These are phyloP conservation scores for Eucalyptus globulus DNA, from an alignment of 345 rosid genomes.

Conservation along the genomic window DNA sequence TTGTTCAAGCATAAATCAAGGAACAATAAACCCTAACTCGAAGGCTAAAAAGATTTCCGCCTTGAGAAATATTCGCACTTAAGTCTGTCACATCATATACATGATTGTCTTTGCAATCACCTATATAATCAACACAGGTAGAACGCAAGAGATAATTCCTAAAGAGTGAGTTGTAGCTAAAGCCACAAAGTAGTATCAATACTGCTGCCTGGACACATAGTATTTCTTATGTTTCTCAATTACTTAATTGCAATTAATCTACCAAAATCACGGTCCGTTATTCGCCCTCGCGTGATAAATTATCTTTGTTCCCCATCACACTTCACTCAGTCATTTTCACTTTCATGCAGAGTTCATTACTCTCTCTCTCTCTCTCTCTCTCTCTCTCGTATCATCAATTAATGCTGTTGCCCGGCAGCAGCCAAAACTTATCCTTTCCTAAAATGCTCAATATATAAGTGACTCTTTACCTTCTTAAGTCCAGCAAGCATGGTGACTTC, in stretches of 20 bases:
- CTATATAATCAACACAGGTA: not conserved
- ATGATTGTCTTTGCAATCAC: not conserved
- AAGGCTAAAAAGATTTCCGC: not conserved
- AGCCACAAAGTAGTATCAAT: too few relatives aligned
- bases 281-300: too few relatives aligned
- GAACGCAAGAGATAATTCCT: not conserved
- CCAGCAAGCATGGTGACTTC: constrained; percentile 53
- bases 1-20: not conserved
- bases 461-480: constrained; percentile 63
- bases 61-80: not conserved
- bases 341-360: too few relatives aligned
- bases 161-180: too few relatives aligned
- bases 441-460: not conserved
- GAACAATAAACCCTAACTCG: not conserved
- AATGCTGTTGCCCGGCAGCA: not conserved
- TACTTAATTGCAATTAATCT: not conserved
- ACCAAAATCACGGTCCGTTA: not conserved
- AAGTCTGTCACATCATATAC: not conserved
- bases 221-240: not conserved
- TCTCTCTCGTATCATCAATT: not conserved
- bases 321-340: too few relatives aligned
- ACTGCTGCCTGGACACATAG: too few relatives aligned
- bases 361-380: too few relatives aligned
- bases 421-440: not conserved
- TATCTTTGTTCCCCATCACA: too few relatives aligned